A percentile compares a stretch with the other conserved stretches of the same genome.
phyloP scores from a whole-genome alignment of 352 stramenopile species.

The Aphanomyces euteiches region DNA sequence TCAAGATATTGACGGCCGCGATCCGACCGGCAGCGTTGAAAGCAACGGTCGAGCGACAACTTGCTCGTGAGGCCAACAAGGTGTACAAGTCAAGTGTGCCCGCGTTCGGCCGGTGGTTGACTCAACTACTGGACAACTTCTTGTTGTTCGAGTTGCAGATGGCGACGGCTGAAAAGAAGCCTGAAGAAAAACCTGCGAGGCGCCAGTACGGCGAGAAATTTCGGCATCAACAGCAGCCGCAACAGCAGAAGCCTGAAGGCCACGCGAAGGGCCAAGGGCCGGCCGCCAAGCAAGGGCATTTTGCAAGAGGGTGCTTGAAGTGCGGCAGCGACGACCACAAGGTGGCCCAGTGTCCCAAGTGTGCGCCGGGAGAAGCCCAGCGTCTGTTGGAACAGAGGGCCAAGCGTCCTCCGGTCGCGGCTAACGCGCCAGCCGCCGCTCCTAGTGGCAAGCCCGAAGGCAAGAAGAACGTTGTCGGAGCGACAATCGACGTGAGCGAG shows the following conservation, averaged over 20 bases:
- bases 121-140: conserved; percentile 1
- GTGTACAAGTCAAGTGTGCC: not conserved
- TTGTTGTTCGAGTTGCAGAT: conserved; percentile 9
- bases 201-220: conserved; percentile 6
- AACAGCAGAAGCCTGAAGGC: conserved; percentile 5
- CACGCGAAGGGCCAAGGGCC: not conserved
- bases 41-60: not conserved
- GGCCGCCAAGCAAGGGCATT: not conserved
- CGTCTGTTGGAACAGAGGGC: no score
- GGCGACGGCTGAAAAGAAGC: not conserved
- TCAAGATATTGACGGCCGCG: conserved; percentile 21
- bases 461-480: no score
- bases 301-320: not conserved
- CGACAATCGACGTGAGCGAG: not conserved
- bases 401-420: no score
- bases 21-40: conserved; percentile 2
- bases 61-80: not conserved
- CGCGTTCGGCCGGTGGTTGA: conserved; percentile 14
- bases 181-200: not conserved
- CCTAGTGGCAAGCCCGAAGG: no score
- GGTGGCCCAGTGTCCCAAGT: not conserved
- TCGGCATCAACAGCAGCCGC: not conserved
- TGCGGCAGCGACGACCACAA: not conserved
- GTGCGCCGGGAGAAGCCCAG: no score
- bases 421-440: no score